phyloP scores from a whole-genome alignment of 2,329 filamentous ascomycete species.

The Fusarium austroafricanum region DNA sequence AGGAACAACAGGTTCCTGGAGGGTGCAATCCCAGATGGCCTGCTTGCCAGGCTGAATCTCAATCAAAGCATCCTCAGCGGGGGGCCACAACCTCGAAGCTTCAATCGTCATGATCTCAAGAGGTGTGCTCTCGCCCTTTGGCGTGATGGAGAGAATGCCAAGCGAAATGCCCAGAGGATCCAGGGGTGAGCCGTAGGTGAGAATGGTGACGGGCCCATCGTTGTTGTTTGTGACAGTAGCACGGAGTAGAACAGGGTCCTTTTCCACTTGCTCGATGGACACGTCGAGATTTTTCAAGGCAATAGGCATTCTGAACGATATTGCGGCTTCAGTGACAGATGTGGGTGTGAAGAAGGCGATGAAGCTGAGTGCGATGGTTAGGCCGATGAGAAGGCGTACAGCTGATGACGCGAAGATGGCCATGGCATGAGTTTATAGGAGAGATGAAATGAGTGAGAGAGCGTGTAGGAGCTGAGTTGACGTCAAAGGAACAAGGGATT shows the following conservation, averaged over 20 bases:
- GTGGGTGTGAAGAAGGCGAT: slow-evolving; percentile 36
- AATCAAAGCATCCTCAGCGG: slow-evolving; percentile 52
- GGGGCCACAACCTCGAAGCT: slow-evolving; percentile 57
- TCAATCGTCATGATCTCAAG: slow-evolving; percentile 54
- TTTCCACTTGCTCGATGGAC: slow-evolving; percentile 48
- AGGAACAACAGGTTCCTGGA: slow-evolving; percentile 53
- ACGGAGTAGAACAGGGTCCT: slow-evolving; percentile 52
- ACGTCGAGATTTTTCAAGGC: slow-evolving; percentile 48
- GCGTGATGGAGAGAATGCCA: slow-evolving; percentile 56
- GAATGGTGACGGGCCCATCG: slow-evolving; percentile 53
- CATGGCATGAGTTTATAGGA: slow-evolving; percentile 20
- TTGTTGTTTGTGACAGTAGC: slow-evolving; percentile 56
- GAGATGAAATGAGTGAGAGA: background rate
- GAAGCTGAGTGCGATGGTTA: slow-evolving; percentile 38
- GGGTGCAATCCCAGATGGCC: slow-evolving; percentile 50
- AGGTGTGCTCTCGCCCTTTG: slow-evolving; percentile 48
- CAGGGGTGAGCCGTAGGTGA: slow-evolving; percentile 60
- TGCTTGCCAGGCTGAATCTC: slow-evolving; percentile 54
- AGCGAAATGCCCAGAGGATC: slow-evolving; percentile 56
- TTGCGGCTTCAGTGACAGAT: slow-evolving; percentile 14
- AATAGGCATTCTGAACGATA: slow-evolving; percentile 31
- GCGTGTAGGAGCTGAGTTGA: background rate
- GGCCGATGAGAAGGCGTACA: slow-evolving; percentile 37
- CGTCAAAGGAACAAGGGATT: slow-evolving; percentile 23
- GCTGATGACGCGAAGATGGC: slow-evolving; percentile 33